These are phyloP conservation scores for Durusdinium trenchii DNA, from an alignment of 73 alveolate species.

Conservation along the genomic window DNA sequence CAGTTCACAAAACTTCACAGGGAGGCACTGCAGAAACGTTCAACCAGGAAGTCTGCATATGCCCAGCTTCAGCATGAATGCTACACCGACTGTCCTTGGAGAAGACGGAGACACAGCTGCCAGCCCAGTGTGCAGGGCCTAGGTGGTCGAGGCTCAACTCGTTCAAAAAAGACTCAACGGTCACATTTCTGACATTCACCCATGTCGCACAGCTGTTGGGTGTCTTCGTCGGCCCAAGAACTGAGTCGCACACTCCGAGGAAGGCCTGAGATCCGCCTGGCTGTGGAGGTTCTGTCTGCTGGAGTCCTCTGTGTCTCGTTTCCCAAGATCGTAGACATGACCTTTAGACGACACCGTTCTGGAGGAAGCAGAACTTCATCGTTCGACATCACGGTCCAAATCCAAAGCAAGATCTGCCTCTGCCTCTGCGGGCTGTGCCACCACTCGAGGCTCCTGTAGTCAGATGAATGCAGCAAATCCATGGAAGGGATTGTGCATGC, in stretches of 20 bases:
- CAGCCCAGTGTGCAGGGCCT: constrained; percentile 38
- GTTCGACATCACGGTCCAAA: too few species aligned
- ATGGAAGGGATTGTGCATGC: too few species aligned
- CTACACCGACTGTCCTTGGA: background rate
- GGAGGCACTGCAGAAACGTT: background rate
- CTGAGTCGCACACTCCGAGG: too few species aligned
- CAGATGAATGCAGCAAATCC: too few species aligned
- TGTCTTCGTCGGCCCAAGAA: too few species aligned
- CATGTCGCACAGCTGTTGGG: background rate
- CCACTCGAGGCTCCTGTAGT: too few species aligned
- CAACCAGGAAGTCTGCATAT: background rate
- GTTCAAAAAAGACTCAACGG: background rate
- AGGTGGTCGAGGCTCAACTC: background rate
- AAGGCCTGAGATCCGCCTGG: background rate
- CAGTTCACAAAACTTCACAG: background rate
- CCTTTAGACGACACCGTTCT: too few species aligned
- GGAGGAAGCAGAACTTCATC: too few species aligned
- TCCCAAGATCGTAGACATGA: too few species aligned
- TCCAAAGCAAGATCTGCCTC: too few species aligned
- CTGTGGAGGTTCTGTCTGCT: constrained; percentile 14
- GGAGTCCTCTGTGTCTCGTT: too few species aligned
- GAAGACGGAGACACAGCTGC: constrained; percentile 79
- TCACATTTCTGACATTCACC: background rate
- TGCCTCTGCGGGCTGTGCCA: too few species aligned
- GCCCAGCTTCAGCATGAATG: background rate